These are phyloP conservation scores for Parastagonospora avenae DNA, from an alignment of 2,329 filamentous ascomycete species.

Conservation along the genomic window DNA sequence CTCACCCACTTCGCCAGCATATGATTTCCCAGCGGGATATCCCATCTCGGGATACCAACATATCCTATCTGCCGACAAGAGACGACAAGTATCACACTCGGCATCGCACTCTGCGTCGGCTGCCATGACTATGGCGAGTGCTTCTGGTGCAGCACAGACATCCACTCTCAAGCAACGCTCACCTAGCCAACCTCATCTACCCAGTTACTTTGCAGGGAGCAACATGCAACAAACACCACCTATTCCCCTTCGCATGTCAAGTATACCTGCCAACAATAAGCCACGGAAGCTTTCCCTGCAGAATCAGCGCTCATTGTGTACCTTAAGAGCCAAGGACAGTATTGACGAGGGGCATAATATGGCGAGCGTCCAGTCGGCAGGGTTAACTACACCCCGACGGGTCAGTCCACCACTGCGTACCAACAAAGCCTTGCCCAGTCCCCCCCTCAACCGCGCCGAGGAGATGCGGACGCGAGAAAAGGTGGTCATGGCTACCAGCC, in stretches of 20 bases:
- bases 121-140: constrained; percentile 15
- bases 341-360: constrained; percentile 19
- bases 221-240: constrained; percentile 26
- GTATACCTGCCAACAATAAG: constrained; percentile 38
- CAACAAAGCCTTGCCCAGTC: constrained; percentile 41
- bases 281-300: constrained; percentile 41
- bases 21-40: constrained; percentile 19
- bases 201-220: constrained; percentile 17
- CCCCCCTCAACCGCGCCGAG: constrained; percentile 24
- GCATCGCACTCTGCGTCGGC: constrained; percentile 31
- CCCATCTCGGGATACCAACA: constrained; percentile 20
- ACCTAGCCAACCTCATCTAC: constrained; percentile 25
- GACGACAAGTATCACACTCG: constrained; percentile 18
- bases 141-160: constrained; percentile 4
- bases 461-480: constrained; percentile 21
- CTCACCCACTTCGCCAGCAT: constrained; percentile 18
- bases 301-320: constrained; percentile 20
- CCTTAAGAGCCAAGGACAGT: constrained; percentile 7
- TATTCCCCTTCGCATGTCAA: constrained; percentile 43
- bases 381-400: constrained; percentile 13
- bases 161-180: constrained; percentile 21
- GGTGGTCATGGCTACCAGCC: constrained; percentile 8
- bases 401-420: constrained; percentile 30
- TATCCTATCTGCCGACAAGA: neutral
- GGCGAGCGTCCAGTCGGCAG: constrained; percentile 3